Conservation (phyloP, 2,329 filamentous ascomycete genomes). For the Aspergillus oerlinghausenensis region DNA sequence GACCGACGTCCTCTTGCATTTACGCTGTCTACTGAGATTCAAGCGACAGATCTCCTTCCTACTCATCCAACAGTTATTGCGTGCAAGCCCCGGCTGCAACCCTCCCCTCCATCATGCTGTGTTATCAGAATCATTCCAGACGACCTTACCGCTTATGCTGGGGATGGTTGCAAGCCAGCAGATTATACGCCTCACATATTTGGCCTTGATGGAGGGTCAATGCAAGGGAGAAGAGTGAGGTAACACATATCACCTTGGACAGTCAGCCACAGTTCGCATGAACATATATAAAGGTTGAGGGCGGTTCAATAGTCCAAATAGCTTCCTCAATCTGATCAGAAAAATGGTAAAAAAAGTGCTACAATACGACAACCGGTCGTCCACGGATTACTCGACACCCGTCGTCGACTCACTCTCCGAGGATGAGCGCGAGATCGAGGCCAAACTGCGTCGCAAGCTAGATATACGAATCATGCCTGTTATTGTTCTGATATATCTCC, state of each 20-base stretch:
- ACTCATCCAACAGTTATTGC: not conserved
- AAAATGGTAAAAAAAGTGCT: not conserved
- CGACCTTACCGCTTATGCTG: not conserved
- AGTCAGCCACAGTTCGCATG: not conserved
- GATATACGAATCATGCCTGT: slow-evolving; percentile 19
- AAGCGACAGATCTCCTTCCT: not conserved
- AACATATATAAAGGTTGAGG: not conserved
- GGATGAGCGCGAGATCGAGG: slow-evolving; percentile 10
- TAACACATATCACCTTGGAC: not conserved
- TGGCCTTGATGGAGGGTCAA: not conserved
- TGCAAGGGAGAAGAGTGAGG: not conserved
- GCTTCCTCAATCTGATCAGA: not conserved
- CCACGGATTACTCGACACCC: not conserved
- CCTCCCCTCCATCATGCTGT: not conserved
- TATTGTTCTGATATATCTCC: slow-evolving; percentile 19
- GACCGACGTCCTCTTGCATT: not conserved
- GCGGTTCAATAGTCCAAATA: not conserved
- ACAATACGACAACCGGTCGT: not conserved
- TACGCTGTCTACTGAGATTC: not conserved
- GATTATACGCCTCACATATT: not conserved
- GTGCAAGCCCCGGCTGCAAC: not conserved
- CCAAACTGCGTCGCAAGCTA: slow-evolving; percentile 16
- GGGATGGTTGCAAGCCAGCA: not conserved
- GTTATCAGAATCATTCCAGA: not conserved
- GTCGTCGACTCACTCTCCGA: not conserved